Evolutionary conservation across 1,139 yeast species (phyloP), one percentile per base, ranked within the genome.

Genomic region (Taphrina sp.): DNA sequence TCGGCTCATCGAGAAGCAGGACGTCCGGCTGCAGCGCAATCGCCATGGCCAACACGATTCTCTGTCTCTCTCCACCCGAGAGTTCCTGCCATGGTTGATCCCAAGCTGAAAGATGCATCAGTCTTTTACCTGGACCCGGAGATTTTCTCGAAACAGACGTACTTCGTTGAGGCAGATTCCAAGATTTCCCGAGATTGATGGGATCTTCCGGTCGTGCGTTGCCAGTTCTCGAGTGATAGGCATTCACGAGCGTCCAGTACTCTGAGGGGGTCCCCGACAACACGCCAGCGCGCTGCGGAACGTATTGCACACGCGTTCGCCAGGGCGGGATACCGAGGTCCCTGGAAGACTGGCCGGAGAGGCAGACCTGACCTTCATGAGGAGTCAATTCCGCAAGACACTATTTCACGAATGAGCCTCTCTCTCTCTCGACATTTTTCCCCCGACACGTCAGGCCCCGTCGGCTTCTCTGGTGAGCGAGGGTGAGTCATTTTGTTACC

Each of bases 191-290:
- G n/a, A n/a, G n/a, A n/a, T n/a, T n/a, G n/a, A n/a, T n/a, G n/a
- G n/a, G n/a, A n/a, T n/a, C n/a, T n/a, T n/a, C n/a, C n/a, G n/a
- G n/a, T n/a, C n/a, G n/a, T n/a, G n/a, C n/a, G n/a, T n/a, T n/a
- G n/a, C n/a, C n/a, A n/a, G n/a, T n/a, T n/a, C n/a, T n/a, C n/a
- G n/a, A n/a, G n/a, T n/a, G n/a, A n/a, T n/a, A n/a, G n/a, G n/a
- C n/a, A 51, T 66, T 69, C 0, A 96, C 96, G 67, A 89, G 89
- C 5, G 80, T 76, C 52, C 90, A 83, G 65, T 90, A 90, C 22
- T 88, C 95, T 55, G 83, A 79, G 33, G 90, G 81, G 0, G 95
- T 80, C 1, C 96, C 96, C 49, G 92, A 83, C 74, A 88, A 87
- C 57, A 90, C 72, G 16, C 86, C 79, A 0, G 97, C 95, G 64